Evolutionary conservation across 371 early-diverging fungal genomes (phyloP).

Genomic region (Catenaria anguillulae): DNA sequence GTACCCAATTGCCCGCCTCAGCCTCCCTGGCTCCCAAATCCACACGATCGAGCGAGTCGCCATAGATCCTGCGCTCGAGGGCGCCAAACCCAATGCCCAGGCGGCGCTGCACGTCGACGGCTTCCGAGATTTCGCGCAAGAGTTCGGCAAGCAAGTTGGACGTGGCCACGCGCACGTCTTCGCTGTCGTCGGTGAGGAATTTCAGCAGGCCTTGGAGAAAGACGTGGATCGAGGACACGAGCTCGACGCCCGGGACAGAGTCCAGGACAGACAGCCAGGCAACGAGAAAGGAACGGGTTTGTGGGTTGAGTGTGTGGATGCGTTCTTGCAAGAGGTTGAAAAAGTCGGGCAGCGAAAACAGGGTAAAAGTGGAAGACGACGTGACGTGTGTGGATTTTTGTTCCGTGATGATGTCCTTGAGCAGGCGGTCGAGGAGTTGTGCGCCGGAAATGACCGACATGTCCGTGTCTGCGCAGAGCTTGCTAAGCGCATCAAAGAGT

Average conservation of each 20-base stretch:
- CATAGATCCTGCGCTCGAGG: conserved; percentile 12
- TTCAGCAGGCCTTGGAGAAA: conserved; percentile 73
- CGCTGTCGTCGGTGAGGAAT: conserved; percentile 68
- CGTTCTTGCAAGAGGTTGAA: conserved; percentile 77
- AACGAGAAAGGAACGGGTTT: conserved; percentile 74
- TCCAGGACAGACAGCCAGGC: conserved; percentile 79
- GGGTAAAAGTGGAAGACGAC: conserved; percentile 9
- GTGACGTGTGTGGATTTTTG: conserved; percentile 45
- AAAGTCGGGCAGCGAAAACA: conserved; percentile 71
- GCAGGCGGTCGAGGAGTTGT: conserved; percentile 66
- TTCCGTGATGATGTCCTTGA: conserved; percentile 87
- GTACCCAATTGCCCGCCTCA: conserved; percentile 24
- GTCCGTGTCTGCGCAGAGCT: conserved; percentile 72
- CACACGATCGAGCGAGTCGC: conserved; percentile 9
- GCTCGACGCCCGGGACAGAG: conserved; percentile 75
- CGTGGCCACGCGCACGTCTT: conserved; percentile 62
- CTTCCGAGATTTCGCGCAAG: conserved; percentile 30
- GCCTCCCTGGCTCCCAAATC: conserved; percentile 7
- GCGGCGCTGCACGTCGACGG: conserved; percentile 41
- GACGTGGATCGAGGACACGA: conserved; percentile 67
- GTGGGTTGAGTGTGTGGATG: conserved; percentile 67
- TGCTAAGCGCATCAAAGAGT: conserved; percentile 77
- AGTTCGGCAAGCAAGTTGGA: conserved; percentile 54
- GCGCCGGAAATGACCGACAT: conserved; percentile 74
- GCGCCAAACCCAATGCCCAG: conserved; percentile 1